Conservation (phyloP, 192 early-diverging fungal genomes). For the Coemansia sp. region DNA sequence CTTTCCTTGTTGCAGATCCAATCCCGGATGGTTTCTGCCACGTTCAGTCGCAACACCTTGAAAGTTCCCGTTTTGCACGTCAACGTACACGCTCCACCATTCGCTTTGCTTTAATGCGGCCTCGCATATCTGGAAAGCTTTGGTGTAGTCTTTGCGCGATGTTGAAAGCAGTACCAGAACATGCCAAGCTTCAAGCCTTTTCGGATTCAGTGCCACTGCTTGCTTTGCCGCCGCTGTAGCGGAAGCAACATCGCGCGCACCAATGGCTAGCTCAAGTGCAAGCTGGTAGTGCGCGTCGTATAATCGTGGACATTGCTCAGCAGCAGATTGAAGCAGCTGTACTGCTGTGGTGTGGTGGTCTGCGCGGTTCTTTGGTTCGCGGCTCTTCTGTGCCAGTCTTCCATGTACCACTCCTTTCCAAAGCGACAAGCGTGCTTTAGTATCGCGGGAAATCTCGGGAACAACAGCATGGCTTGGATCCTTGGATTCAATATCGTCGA, state of each 20-base stretch:
- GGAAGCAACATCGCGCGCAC: conserved; percentile 59
- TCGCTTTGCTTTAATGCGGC: conserved; percentile 63
- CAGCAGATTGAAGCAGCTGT: conserved; percentile 56
- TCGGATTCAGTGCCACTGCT: conserved; percentile 56
- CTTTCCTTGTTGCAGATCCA: conserved; percentile 6
- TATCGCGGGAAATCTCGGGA: conserved; percentile 7
- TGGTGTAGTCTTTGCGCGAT: conserved; percentile 63
- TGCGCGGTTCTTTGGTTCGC: conserved; percentile 64
- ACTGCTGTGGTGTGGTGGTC: conserved; percentile 63
- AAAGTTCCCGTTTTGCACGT: conserved; percentile 10
- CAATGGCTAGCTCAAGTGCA: conserved; percentile 68
- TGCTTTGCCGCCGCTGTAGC: conserved; percentile 60
- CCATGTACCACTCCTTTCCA: conserved; percentile 48
- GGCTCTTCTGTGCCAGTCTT: conserved; percentile 48
- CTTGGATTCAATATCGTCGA: conserved; percentile 28
- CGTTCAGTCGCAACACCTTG: not conserved
- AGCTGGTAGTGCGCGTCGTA: conserved; percentile 68
- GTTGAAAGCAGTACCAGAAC: conserved; percentile 68
- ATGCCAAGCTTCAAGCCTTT: conserved; percentile 72
- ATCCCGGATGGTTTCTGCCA: conserved; percentile 11
- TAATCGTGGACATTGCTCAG: conserved; percentile 51
- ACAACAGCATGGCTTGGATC: conserved; percentile 37
- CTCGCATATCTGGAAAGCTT: conserved; percentile 66
- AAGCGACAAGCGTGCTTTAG: conserved; percentile 37
- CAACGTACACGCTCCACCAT: conserved; percentile 42